Evolutionary conservation across 129 eudicot species (phyloP).

Genomic region (Flaveria brownii): DNA sequence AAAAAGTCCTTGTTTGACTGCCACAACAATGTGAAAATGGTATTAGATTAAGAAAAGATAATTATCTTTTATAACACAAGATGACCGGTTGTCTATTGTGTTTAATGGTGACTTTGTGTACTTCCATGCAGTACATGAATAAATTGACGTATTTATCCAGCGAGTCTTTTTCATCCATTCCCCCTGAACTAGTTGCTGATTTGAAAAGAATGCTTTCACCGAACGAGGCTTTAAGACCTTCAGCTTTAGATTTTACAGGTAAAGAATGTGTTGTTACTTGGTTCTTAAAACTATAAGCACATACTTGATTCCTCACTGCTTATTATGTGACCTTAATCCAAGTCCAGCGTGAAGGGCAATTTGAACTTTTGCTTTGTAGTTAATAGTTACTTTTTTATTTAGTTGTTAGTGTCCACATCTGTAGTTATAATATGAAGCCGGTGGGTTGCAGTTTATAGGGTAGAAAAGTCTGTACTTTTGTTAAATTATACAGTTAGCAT

Average conservation of each 20-base stretch:
- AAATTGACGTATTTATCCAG: conserved; percentile 76
- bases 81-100: neutral
- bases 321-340: neutral
- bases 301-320: neutral
- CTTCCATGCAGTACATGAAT: conserved; percentile 87
- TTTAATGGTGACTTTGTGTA: conserved; percentile 34
- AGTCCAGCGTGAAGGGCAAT: neutral
- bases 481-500: neutral
- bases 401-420: neutral
- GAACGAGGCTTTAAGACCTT: conserved; percentile 77
- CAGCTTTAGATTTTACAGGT: conserved; percentile 95
- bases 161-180: conserved; percentile 82
- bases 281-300: conserved; percentile 1
- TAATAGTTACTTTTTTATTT: neutral
- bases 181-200: conserved; percentile 79
- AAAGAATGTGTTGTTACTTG: conserved; percentile 9
- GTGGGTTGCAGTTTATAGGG: neutral
- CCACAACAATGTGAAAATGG: conserved; percentile 99
- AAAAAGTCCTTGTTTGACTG: conserved; percentile 93
- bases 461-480: neutral
- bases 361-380: conserved; percentile 1
- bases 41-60: conserved; percentile 29
- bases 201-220: conserved; percentile 90
- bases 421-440: neutral
- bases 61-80: conserved; percentile 19